Percentiles rank a stretch among this genome's conserved stretches.
Conservation (phyloP, 192 early-diverging fungal genomes). For the Podila minutissima region DNA sequence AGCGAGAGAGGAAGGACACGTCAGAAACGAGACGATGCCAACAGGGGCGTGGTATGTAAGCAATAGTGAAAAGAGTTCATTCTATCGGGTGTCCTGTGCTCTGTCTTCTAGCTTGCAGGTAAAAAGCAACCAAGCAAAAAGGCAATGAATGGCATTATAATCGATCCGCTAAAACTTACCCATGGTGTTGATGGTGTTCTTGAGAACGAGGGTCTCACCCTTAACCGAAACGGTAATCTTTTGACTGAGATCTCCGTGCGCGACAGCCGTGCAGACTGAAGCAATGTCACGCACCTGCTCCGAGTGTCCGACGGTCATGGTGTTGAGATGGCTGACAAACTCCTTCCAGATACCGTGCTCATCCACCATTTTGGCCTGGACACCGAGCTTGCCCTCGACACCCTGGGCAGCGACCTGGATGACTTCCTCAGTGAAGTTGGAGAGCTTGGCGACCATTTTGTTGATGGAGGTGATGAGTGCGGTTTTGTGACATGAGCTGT, state of each 20-base stretch:
- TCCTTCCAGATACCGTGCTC: conserved; percentile 65
- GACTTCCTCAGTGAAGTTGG: conserved; percentile 65
- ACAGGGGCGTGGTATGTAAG: background rate
- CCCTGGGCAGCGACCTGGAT: conserved; percentile 77
- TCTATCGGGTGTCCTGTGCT: too few relatives aligned
- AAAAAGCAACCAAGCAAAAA: too few relatives aligned
- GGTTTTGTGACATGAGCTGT: conserved; percentile 41
- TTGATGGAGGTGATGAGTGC: conserved; percentile 63
- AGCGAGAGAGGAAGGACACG: conserved; percentile 48
- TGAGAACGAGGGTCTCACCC: conserved; percentile 78
- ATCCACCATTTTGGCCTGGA: conserved; percentile 62
- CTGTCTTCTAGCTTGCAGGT: too few relatives aligned
- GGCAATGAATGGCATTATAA: background rate
- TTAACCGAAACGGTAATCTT: conserved; percentile 73
- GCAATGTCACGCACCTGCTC: conserved; percentile 75
- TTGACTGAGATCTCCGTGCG: conserved; percentile 74
- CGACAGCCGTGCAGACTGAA: conserved; percentile 74
- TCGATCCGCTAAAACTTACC: conserved; percentile 34
- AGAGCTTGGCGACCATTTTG: conserved; percentile 69
- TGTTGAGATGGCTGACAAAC: conserved; percentile 66
- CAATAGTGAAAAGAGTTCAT: conserved; percentile 8
- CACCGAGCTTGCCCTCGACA: conserved; percentile 78
- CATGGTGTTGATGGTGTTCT: conserved; percentile 72
- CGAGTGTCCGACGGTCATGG: conserved; percentile 62
- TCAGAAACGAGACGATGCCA: conserved; percentile 11